A percentile compares a stretch with the other conserved stretches of the same genome.
Evolutionary conservation across 768 basidiomycete genomes (phyloP).

Genomic region (Russula abietina): DNA sequence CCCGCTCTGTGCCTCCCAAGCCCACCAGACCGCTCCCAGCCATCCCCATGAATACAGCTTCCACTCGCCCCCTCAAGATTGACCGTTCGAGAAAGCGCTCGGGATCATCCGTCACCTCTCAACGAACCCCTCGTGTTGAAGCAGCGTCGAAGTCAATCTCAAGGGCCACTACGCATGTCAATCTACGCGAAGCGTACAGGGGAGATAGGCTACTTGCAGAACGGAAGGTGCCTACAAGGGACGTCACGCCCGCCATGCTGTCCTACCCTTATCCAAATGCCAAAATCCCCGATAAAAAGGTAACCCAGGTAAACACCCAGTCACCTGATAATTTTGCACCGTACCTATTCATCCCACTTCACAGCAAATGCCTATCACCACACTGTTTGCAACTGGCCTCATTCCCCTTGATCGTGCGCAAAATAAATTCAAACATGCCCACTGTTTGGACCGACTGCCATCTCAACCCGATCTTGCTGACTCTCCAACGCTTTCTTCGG

Average conservation of each 20-base stretch:
- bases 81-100: conserved; percentile 8
- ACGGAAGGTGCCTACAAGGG: not conserved
- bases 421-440: conserved; percentile 21
- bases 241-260: not conserved
- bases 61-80: conserved; percentile 16
- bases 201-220: not conserved
- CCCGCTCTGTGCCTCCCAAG: not conserved
- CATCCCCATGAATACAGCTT: not conserved
- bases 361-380: conserved; percentile 10
- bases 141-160: not conserved
- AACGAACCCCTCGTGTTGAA: not conserved
- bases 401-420: conserved; percentile 12
- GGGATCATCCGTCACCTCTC: not conserved
- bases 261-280: not conserved
- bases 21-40: not conserved
- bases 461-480: not conserved
- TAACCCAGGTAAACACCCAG: conserved; percentile 3
- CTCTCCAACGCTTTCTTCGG: not conserved
- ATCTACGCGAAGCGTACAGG: conserved; percentile 11
- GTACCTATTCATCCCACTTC: not conserved
- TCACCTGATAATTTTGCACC: not conserved
- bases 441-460: conserved; percentile 17
- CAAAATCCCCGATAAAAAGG: not conserved
- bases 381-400: conserved; percentile 11
- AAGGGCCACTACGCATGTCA: conserved; percentile 9